phyloP scores from a whole-genome alignment of 2,329 filamentous ascomycete species.

The Diaporthe longicolla region DNA sequence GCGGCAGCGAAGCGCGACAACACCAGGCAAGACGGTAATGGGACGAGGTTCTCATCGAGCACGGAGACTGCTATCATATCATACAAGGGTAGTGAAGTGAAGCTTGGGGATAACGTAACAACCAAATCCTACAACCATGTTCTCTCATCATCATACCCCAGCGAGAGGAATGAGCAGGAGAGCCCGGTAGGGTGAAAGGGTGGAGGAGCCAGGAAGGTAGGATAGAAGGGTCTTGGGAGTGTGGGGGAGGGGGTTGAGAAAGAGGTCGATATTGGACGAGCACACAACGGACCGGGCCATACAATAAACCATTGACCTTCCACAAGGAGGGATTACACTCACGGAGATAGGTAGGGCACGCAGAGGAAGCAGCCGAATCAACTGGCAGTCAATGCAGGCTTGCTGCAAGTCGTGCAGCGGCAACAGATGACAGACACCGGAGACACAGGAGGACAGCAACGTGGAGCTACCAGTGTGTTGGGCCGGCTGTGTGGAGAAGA shows the following conservation, averaged over 20 bases:
- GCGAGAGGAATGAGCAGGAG: conserved; percentile 42
- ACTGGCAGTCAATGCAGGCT: conserved; percentile 40
- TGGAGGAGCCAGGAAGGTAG: conserved; percentile 41
- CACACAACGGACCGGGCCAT: conserved; percentile 15
- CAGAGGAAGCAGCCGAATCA: conserved; percentile 36
- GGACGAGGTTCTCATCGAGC: conserved; percentile 43
- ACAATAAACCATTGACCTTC: conserved; percentile 35
- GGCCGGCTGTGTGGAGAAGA: conserved; percentile 40
- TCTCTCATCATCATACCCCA: conserved; percentile 49
- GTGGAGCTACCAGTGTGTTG: conserved; percentile 40
- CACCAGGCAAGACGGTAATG: conserved; percentile 16
- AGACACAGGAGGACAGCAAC: conserved; percentile 34
- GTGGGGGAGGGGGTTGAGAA: conserved; percentile 12
- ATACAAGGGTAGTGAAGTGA: conserved; percentile 47
- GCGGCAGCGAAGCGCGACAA: neutral
- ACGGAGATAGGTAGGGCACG: conserved; percentile 38
- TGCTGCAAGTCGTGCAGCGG: conserved; percentile 42
- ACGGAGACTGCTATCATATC: conserved; percentile 47
- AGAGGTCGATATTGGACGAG: conserved; percentile 32
- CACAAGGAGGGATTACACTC: conserved; percentile 34
- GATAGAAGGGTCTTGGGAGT: conserved; percentile 8
- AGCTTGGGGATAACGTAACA: conserved; percentile 46
- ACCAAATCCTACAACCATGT: conserved; percentile 53
- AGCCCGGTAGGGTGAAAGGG: conserved; percentile 44
- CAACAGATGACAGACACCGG: conserved; percentile 35